Evolutionary conservation across 345 rosid genomes (phyloP).

Genomic region (Gossypium anomalum): DNA sequence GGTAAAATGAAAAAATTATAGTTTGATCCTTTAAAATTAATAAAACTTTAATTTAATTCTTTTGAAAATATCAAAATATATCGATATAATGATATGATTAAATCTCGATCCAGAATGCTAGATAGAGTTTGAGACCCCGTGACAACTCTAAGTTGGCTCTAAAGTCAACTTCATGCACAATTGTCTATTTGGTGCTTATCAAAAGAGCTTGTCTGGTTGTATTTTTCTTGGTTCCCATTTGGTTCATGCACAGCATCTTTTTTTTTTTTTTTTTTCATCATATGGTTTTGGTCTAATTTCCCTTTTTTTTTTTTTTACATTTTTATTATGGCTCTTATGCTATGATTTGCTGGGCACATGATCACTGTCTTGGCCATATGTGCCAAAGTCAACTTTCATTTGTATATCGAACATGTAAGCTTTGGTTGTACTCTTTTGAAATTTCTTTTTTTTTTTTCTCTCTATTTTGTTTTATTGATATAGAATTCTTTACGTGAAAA

Average conservation of each 20-base stretch:
- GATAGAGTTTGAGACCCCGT: not conserved
- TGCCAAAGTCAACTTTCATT: constrained; percentile 8
- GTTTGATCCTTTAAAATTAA: no score
- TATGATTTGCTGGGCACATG: not conserved
- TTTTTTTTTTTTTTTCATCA: not conserved
- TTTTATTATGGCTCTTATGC: not conserved
- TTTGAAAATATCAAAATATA: no score
- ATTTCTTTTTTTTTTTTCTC: not conserved
- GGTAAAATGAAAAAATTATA: no score
- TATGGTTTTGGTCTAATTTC: not conserved
- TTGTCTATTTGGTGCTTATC: constrained; percentile 6
- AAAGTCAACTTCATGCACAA: constrained; percentile 11
- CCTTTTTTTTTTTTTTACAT: not conserved
- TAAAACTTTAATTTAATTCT: no score
- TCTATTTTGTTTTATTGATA: not conserved
- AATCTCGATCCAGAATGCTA: not conserved
- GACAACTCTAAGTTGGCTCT: not conserved
- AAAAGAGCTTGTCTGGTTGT: not conserved
- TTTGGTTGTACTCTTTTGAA: not conserved
- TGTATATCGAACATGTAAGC: not conserved
- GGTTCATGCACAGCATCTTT: constrained; percentile 11
- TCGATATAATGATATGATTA: no score
- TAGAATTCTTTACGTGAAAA: not conserved
- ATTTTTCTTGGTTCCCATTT: not conserved
- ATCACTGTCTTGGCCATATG: not conserved